These are phyloP conservation scores for Aspergillus melleus DNA, from an alignment of 2,329 filamentous ascomycete species.

Conservation along the genomic window DNA sequence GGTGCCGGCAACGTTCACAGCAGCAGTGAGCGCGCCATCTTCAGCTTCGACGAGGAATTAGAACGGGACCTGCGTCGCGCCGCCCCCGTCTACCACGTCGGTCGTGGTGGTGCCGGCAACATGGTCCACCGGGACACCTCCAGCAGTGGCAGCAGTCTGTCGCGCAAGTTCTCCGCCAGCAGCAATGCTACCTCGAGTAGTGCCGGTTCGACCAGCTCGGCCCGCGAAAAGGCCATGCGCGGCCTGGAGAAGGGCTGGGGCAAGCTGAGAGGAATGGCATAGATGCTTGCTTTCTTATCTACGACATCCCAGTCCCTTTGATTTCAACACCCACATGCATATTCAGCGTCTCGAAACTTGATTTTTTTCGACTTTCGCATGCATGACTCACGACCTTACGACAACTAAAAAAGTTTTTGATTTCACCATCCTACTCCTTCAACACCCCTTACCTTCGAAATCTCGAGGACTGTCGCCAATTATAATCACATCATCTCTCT, in stretches of 20 bases:
- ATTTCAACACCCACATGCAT: conserved; percentile 3
- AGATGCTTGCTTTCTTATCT: conserved; percentile 8
- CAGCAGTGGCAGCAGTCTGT: conserved; percentile 27
- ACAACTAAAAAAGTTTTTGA: conserved; percentile 25
- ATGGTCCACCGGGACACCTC: conserved; percentile 33
- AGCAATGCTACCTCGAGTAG: conserved; percentile 40
- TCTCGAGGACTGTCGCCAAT: background rate
- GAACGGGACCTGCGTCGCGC: conserved; percentile 56
- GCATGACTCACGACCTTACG: conserved; percentile 26
- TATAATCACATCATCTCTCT: conserved; percentile 5
- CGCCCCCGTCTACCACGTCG: conserved; percentile 64
- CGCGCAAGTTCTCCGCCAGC: conserved; percentile 37
- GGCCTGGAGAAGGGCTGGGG: conserved; percentile 43
- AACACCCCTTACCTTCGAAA: conserved; percentile 1
- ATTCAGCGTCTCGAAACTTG: background rate
- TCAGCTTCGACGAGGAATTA: conserved; percentile 68
- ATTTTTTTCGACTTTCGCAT: conserved; percentile 2
- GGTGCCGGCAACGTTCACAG: conserved; percentile 58
- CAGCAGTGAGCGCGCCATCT: conserved; percentile 58
- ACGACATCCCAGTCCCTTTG: background rate
- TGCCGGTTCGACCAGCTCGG: conserved; percentile 34
- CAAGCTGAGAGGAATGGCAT: conserved; percentile 39
- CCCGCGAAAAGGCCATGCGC: conserved; percentile 36
- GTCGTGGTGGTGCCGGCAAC: conserved; percentile 63
- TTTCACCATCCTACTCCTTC: conserved; percentile 8